Conservation (phyloP, 768 basidiomycete species). For the Pholiota molesta region DNA sequence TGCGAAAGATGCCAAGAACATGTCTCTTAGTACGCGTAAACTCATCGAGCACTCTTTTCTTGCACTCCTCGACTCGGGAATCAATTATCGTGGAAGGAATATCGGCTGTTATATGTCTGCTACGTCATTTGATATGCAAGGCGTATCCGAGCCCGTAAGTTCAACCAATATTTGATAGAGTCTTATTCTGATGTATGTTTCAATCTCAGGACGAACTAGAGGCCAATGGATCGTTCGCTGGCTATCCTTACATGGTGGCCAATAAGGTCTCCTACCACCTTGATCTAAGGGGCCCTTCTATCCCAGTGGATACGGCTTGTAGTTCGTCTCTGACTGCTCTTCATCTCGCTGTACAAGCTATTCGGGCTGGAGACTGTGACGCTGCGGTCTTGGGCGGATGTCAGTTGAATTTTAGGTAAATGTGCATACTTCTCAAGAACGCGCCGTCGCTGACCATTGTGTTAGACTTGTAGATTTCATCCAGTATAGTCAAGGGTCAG, state of each 20-base stretch:
- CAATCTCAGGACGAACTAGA: constrained; percentile 35
- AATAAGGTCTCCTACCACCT: constrained; percentile 46
- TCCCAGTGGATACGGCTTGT: constrained; percentile 54
- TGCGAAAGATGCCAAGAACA: constrained; percentile 30
- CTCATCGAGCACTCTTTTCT: constrained; percentile 33
- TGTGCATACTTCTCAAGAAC: background rate
- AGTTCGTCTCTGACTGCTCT: constrained; percentile 49
- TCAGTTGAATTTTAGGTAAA: constrained; percentile 45
- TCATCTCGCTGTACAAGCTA: constrained; percentile 49
- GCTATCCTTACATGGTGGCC: constrained; percentile 37
- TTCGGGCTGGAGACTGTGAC: constrained; percentile 47
- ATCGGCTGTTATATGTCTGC: constrained; percentile 36
- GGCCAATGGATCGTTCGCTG: constrained; percentile 35
- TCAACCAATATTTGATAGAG: background rate
- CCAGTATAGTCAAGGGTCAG: constrained; percentile 36
- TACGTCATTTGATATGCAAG: background rate
- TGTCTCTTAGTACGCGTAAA: constrained; percentile 33
- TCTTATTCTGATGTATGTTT: constrained; percentile 1
- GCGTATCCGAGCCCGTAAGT: constrained; percentile 31
- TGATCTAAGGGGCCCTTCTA: constrained; percentile 47
- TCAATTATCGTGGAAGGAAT: constrained; percentile 41
- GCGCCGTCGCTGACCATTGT: background rate
- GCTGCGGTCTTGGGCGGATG: constrained; percentile 49
- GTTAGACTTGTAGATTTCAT: background rate
- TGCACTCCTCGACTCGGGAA: constrained; percentile 45